These are phyloP conservation scores for Phytopythium vexans DNA, from an alignment of 352 stramenopile species.

Conservation along the genomic window DNA sequence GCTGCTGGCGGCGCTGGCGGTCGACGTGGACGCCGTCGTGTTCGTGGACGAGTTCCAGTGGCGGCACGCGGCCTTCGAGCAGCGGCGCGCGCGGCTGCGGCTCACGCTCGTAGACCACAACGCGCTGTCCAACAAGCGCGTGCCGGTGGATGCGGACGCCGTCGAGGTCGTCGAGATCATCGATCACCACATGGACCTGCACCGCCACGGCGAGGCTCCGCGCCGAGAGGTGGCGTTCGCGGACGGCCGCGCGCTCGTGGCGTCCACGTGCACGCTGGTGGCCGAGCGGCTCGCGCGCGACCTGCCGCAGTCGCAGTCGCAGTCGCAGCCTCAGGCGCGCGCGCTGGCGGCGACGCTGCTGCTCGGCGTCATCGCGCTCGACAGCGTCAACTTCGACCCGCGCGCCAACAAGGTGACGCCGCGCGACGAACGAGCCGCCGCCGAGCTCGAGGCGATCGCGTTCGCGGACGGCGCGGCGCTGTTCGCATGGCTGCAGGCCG, in stretches of 20 bases:
- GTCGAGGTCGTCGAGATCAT: slow-evolving; percentile 65
- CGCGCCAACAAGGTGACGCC: slow-evolving; percentile 75
- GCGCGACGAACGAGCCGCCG: slow-evolving; percentile 39
- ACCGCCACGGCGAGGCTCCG: slow-evolving; percentile 32
- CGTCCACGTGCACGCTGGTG: slow-evolving; percentile 78
- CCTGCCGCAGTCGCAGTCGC: slow-evolving; percentile 8
- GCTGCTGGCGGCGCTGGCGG: slow-evolving; percentile 45
- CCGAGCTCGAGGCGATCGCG: slow-evolving; percentile 35
- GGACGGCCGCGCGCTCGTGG: slow-evolving; percentile 61
- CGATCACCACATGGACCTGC: slow-evolving; percentile 75
- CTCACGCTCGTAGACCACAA: slow-evolving; percentile 79
- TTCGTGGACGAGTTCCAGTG: slow-evolving; percentile 83
- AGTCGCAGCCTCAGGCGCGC: slow-evolving; percentile 10
- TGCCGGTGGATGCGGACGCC: slow-evolving; percentile 11
- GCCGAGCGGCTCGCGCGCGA: slow-evolving; percentile 41
- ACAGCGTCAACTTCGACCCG: slow-evolving; percentile 77
- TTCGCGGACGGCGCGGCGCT: slow-evolving; percentile 42
- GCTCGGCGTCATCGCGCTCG: slow-evolving; percentile 72
- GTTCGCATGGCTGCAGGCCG: slow-evolving; percentile 63
- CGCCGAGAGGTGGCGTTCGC: slow-evolving; percentile 67
- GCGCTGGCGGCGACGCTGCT: slow-evolving; percentile 66
- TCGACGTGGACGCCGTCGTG: slow-evolving; percentile 51
- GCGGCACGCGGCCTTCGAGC: slow-evolving; percentile 15
- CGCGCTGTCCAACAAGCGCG: slow-evolving; percentile 57
- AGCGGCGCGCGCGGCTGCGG: slow-evolving; percentile 10